Percentiles rank a stretch among this genome's conserved stretches.
Conservation (phyloP, 1,284 basidiomycete species). For the Golubevia pallescens region DNA sequence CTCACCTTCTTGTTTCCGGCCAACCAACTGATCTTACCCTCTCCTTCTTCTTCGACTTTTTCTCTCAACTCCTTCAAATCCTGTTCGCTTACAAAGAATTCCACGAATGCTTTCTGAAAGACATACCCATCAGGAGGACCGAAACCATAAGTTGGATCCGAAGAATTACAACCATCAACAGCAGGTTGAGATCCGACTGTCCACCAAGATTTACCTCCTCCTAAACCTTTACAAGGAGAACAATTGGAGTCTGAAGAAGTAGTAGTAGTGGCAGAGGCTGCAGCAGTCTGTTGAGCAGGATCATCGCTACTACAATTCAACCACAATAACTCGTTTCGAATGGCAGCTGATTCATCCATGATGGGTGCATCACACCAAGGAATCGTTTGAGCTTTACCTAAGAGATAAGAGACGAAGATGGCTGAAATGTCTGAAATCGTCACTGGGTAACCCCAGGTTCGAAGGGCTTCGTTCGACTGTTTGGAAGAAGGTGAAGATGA, state of each 20-base stretch:
- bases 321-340: constrained; percentile 78
- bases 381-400: constrained; percentile 73
- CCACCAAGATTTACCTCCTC: constrained; percentile 73
- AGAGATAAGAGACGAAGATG: constrained; percentile 80
- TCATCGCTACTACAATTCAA: constrained; percentile 68
- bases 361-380: constrained; percentile 89
- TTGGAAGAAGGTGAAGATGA: constrained; percentile 33
- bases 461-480: constrained; percentile 74
- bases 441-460: constrained; percentile 82
- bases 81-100: constrained; percentile 80
- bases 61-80: constrained; percentile 74
- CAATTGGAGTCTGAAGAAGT: neutral
- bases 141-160: constrained; percentile 79
- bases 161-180: constrained; percentile 46
- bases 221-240: neutral
- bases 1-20: constrained; percentile 73
- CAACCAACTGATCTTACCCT: constrained; percentile 80
- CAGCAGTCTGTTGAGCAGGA: constrained; percentile 1
- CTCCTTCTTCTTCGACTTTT: constrained; percentile 70
- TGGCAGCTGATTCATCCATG: constrained; percentile 81
- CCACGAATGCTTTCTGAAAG: constrained; percentile 96
- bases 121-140: constrained; percentile 90
- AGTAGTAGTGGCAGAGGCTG: neutral
- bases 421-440: constrained; percentile 75
- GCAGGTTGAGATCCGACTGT: constrained; percentile 92